Evolutionary conservation across 257 asterid species (phyloP).

Genomic region (Parsonsia alboflavescens): DNA sequence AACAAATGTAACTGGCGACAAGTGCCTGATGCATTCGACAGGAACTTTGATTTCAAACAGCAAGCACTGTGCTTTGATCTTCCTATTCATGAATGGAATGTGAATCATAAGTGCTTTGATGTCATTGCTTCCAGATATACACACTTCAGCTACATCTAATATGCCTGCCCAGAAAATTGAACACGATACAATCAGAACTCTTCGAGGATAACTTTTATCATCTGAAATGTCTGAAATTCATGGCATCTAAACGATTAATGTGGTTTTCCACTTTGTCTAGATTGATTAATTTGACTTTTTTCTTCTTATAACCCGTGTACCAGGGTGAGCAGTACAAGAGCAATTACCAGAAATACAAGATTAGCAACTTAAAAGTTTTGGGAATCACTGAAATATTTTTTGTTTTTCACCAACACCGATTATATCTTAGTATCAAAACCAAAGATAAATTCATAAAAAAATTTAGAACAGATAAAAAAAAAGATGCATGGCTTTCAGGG

Average conservation of each 20-base stretch:
- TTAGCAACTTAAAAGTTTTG: neutral
- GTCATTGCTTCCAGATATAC: constrained; percentile 53
- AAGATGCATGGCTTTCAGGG: neutral
- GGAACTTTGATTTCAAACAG: constrained; percentile 35
- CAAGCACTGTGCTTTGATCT: constrained; percentile 59
- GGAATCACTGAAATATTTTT: neutral
- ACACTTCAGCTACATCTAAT: constrained; percentile 80
- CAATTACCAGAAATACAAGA: neutral
- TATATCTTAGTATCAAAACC: neutral
- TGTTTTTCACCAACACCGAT: neutral
- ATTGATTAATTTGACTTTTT: neutral
- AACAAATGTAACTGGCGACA: constrained; percentile 29
- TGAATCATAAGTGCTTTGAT: constrained; percentile 40
- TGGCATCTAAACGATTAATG: neutral
- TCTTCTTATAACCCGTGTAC: neutral
- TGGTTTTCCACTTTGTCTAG: neutral
- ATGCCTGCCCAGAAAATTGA: constrained; percentile 48
- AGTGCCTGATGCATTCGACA: neutral
- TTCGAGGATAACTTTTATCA: neutral
- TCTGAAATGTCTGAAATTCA: neutral
- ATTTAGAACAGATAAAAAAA: neutral
- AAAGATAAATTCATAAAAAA: neutral
- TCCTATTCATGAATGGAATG: constrained; percentile 55
- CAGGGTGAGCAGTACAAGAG: neutral
- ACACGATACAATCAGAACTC: neutral